Percentiles rank a stretch among this genome's conserved stretches.
Evolutionary conservation across 192 early-diverging fungal genomes (phyloP).

Genomic region (Coemansia sp.): DNA sequence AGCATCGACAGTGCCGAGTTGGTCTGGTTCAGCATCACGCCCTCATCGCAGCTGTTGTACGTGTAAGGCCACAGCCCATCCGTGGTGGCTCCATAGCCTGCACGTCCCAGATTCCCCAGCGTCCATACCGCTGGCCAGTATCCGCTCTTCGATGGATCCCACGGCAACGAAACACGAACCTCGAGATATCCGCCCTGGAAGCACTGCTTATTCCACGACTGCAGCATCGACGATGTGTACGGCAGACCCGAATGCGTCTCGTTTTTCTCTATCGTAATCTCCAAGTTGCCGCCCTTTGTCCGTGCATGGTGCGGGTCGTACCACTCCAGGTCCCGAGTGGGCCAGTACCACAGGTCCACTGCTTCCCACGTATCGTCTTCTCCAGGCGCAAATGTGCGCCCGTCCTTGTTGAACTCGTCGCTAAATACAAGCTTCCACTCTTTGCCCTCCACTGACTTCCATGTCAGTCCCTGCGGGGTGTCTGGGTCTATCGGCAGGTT

Average conservation of each 20-base stretch:
- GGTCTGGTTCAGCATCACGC: slow-evolving; percentile 58
- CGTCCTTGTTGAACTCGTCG: slow-evolving; percentile 59
- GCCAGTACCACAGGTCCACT: slow-evolving; percentile 58
- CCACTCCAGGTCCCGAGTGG: slow-evolving; percentile 55
- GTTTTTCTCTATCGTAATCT: slow-evolving; percentile 50
- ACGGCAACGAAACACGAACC: slow-evolving; percentile 57
- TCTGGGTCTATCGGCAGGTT: slow-evolving; percentile 50
- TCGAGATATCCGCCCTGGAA: slow-evolving; percentile 63
- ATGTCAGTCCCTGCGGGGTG: slow-evolving; percentile 35
- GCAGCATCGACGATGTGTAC: slow-evolving; percentile 60
- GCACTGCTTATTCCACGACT: slow-evolving; percentile 66
- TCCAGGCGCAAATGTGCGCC: slow-evolving; percentile 54
- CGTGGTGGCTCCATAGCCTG: slow-evolving; percentile 58
- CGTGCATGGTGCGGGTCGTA: slow-evolving; percentile 55
- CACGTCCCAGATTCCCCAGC: slow-evolving; percentile 59
- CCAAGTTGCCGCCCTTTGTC: slow-evolving; percentile 54
- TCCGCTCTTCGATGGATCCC: slow-evolving; percentile 45
- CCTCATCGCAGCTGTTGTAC: slow-evolving; percentile 54
- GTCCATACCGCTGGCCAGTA: slow-evolving; percentile 62
- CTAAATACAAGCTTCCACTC: slow-evolving; percentile 59
- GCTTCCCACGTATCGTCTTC: slow-evolving; percentile 59
- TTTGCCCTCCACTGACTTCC: slow-evolving; percentile 42
- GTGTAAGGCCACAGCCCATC: slow-evolving; percentile 60
- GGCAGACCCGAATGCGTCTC: slow-evolving; percentile 45
- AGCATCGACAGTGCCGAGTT: slow-evolving; percentile 55